Evolutionary conservation across 129 eudicot genomes (phyloP).

Genomic region (Helianthus tuberosus): DNA sequence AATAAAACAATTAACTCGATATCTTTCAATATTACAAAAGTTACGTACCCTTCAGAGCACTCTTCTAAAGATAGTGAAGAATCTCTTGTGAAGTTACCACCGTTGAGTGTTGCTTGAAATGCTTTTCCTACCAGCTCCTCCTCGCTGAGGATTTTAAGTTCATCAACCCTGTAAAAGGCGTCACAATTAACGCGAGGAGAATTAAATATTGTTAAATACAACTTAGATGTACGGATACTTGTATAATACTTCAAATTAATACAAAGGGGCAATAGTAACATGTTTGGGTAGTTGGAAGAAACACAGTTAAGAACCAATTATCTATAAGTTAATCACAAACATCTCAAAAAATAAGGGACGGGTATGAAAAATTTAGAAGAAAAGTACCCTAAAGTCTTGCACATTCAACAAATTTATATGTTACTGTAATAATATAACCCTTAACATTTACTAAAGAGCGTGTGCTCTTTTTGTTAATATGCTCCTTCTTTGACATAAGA

Average conservation of each 20-base stretch:
- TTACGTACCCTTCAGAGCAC: conserved; percentile 31
- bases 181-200: neutral
- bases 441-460: neutral
- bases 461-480: neutral
- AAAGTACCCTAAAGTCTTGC: too few relatives aligned
- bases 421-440: too few relatives aligned
- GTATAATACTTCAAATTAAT: neutral
- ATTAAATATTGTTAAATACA: neutral
- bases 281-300: too few relatives aligned
- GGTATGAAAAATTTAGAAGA: too few relatives aligned
- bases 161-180: conserved; percentile 55
- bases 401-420: too few relatives aligned
- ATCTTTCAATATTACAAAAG: neutral
- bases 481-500: conserved; percentile 10
- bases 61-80: conserved; percentile 38
- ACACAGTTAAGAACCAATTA: too few relatives aligned
- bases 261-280: too few relatives aligned
- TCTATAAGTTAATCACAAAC: too few relatives aligned
- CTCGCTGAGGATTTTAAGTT: conserved; percentile 65
- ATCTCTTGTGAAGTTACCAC: conserved; percentile 37
- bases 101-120: conserved; percentile 64
- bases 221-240: conserved; percentile 3
- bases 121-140: conserved; percentile 79
- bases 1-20: neutral
- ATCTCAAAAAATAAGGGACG: too few relatives aligned